These are phyloP conservation scores for Penicillium nucicola DNA, from an alignment of 495 filamentous ascomycete genomes.

Conservation along the genomic window DNA sequence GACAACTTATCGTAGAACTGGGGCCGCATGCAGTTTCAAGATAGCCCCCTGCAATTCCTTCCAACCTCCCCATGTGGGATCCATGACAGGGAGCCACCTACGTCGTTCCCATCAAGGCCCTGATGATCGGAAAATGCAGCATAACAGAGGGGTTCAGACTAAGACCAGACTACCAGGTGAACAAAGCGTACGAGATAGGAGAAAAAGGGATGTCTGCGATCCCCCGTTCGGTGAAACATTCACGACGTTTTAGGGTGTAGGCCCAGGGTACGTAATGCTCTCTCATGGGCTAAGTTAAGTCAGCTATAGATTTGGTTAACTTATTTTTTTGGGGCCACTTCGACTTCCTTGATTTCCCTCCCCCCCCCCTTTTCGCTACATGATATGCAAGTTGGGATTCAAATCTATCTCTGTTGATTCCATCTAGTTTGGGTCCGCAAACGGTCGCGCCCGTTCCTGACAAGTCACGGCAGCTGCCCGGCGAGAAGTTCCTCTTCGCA, in stretches of 20 bases:
- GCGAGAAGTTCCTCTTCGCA: slow-evolving; percentile 10
- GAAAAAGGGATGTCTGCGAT: slow-evolving; percentile 21
- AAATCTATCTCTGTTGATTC: too few relatives aligned
- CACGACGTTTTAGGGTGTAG: slow-evolving; percentile 10
- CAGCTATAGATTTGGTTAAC: slow-evolving; percentile 3
- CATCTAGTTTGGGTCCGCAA: slow-evolving; percentile 44
- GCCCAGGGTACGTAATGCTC: slow-evolving; percentile 21
- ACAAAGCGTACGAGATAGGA: slow-evolving; percentile 18
- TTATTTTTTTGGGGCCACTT: neutral
- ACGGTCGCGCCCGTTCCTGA: slow-evolving; percentile 34
- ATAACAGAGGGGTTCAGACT: slow-evolving; percentile 1
- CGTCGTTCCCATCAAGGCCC: neutral
- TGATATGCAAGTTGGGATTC: neutral
- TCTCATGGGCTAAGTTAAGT: too few relatives aligned
- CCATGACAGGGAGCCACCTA: neutral
- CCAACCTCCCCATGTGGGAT: too few relatives aligned
- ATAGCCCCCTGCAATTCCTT: too few relatives aligned
- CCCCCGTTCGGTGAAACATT: slow-evolving; percentile 26
- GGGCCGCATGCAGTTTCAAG: too few relatives aligned
- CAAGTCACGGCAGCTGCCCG: slow-evolving; percentile 14
- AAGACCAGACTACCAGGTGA: neutral
- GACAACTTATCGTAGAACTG: too few relatives aligned
- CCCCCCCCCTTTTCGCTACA: neutral
- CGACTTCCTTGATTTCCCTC: too few relatives aligned
- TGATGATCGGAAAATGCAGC: slow-evolving; percentile 10